Base-by-base conservation (phyloP, 306 rosid genomes). In the Pueraria montana region DNA sequence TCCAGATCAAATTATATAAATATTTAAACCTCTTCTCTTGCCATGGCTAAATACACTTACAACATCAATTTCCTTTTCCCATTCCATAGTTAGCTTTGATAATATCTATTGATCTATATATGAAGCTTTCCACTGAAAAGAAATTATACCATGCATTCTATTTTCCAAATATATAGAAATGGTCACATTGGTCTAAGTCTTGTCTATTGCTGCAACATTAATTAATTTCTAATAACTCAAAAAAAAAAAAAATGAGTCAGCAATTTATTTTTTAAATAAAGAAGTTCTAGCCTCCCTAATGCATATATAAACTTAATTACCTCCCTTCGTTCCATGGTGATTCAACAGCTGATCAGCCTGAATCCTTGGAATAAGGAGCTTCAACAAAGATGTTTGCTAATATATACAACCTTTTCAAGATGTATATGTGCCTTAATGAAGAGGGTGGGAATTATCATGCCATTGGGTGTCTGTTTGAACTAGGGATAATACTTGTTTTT, bases 311-410 rank as follows among this genome's bases (percentile, higher is more conserved):
- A 73, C 81, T n/a, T n/a, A n/a, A n/a, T 61, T 83, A 87, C 92
- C 92, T 77, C 89, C 64, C 40, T 77, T 27, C 34, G 23, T 5
- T 71, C 87, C 95, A 91, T 91, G 84, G 20, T 21, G 11, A 74
- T 48, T 72, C 55, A 21, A 65, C 69, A 59, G 75, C 24, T 36
- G 86, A n/a, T n/a, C n/a, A 59, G 1, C 40, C 26, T 63, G n/a
- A n/a, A 46, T 46, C 45, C 46, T 8, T 23, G 76, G 79, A 58
- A 82, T 12, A 13, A 0, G 34, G 16, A 52, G 59, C 36, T 68
- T 46, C 24, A 27, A 58, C 65, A 36, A 82, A 52, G 21, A 40
- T 78, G 40, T 72, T 59, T 43, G 49, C 32, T n/a, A 23, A 80
- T 9, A 30, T 30, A 30, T 3, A 46, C n/a, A 62, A 79, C 32